These are phyloP conservation scores for Auricularia heimuer DNA, from an alignment of 768 basidiomycete genomes.

Conservation along the genomic window DNA sequence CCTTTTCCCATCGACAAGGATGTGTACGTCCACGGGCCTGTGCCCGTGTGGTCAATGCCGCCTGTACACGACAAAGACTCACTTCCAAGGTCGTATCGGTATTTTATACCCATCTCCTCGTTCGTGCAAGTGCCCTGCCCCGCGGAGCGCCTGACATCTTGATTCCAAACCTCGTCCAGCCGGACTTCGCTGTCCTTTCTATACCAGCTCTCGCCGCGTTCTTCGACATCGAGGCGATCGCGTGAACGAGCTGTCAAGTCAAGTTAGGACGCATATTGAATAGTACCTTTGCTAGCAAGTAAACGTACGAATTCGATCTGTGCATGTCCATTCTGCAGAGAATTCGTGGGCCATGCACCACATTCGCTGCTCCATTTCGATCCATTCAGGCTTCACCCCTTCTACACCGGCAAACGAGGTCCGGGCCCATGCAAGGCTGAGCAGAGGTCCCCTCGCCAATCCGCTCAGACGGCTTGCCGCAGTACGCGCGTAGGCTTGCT, in stretches of 20 bases:
- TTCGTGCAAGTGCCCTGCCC: constrained; percentile 19
- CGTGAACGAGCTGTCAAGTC: no score
- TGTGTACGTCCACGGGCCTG: constrained; percentile 16
- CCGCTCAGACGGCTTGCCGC: no score
- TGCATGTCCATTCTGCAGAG: background rate
- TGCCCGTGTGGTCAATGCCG: background rate
- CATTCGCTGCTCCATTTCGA: no score
- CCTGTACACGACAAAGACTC: background rate
- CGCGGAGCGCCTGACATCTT: constrained; percentile 12
- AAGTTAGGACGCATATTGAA: no score
- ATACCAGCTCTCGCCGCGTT: background rate
- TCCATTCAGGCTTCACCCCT: no score
- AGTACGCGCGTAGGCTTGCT: no score
- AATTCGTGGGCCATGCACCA: no score
- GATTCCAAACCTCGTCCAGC: constrained; percentile 19
- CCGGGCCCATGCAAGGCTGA: no score
- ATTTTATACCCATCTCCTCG: constrained; percentile 15
- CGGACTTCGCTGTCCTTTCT: constrained; percentile 15
- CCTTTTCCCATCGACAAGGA: constrained; percentile 1
- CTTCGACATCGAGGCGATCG: background rate
- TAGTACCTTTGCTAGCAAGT: no score
- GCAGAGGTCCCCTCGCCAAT: no score
- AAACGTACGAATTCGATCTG: no score
- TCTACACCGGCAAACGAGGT: no score
- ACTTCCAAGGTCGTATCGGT: constrained; percentile 15